Conservation (phyloP, 164 flowering plant species). For the Brasenia schreberi region DNA sequence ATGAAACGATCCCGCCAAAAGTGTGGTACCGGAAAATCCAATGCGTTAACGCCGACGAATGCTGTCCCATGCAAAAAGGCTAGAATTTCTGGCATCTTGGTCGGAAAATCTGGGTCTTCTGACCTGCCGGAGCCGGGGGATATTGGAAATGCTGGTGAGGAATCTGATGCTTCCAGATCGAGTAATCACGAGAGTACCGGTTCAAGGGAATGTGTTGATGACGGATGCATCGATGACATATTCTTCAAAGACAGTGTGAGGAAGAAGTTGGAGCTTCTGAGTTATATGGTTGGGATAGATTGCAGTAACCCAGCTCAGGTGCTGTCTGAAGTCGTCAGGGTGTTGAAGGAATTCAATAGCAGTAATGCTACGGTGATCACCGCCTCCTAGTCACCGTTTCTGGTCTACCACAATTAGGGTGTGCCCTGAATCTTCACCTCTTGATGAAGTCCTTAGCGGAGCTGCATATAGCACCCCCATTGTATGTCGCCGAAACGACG, state of each 20-base stretch:
- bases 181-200: neutral
- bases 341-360: neutral
- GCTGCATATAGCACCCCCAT: no score
- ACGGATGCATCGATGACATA: neutral
- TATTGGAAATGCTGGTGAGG: neutral
- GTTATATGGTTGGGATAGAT: constrained; percentile 1
- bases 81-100: neutral
- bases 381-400: no score
- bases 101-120: neutral
- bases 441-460: no score
- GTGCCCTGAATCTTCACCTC: no score
- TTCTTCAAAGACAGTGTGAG: neutral
- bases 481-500: no score
- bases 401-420: no score
- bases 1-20: neutral
- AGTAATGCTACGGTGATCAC: neutral
- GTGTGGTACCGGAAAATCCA: neutral
- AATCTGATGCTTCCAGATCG: neutral
- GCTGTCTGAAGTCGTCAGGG: neutral
- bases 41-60: neutral
- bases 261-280: neutral
- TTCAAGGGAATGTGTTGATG: neutral
- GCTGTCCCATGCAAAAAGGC: neutral
- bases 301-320: neutral
- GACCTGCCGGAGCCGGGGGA: neutral